phyloP scores from a whole-genome alignment of 2,329 filamentous ascomycete species.

The Laburnicola sp. region DNA sequence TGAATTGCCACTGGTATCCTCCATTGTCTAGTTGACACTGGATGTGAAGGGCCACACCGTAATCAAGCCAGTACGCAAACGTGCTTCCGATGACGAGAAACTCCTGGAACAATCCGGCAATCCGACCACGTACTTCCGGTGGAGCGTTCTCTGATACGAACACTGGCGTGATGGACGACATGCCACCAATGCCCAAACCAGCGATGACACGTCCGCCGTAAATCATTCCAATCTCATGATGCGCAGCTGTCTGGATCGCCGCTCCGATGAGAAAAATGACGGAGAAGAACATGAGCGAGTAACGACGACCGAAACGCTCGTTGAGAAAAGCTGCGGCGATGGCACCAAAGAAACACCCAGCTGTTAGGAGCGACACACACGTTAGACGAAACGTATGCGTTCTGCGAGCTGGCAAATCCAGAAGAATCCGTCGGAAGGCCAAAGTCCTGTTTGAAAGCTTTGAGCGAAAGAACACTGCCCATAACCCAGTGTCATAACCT shows the following conservation, averaged over 20 bases:
- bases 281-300: conserved; percentile 50
- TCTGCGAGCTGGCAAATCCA: conserved; percentile 39
- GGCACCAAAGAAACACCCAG: conserved; percentile 76
- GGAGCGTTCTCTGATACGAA: conserved; percentile 60
- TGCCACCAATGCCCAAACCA: conserved; percentile 57
- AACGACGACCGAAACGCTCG: conserved; percentile 52
- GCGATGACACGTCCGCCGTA: conserved; percentile 56
- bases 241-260: conserved; percentile 36
- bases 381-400: conserved; percentile 57
- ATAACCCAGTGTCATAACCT: conserved; percentile 52
- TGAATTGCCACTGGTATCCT: conserved; percentile 50
- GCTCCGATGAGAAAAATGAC: conserved; percentile 45
- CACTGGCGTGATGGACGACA: conserved; percentile 59
- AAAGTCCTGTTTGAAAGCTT: conserved; percentile 48
- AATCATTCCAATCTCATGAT: conserved; percentile 32
- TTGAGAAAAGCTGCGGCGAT: conserved; percentile 45
- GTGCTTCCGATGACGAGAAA: conserved; percentile 63
- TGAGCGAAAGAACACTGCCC: conserved; percentile 46
- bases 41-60: conserved; percentile 41
- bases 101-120: conserved; percentile 63
- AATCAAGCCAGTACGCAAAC: conserved; percentile 43
- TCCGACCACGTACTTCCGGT: conserved; percentile 58
- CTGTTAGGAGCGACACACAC: conserved; percentile 79
- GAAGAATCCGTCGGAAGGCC: conserved; percentile 38
- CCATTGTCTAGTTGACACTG: conserved; percentile 56